Base-by-base conservation (phyloP, 2,329 filamentous ascomycete species). In the Verticillium albo-atrum region DNA sequence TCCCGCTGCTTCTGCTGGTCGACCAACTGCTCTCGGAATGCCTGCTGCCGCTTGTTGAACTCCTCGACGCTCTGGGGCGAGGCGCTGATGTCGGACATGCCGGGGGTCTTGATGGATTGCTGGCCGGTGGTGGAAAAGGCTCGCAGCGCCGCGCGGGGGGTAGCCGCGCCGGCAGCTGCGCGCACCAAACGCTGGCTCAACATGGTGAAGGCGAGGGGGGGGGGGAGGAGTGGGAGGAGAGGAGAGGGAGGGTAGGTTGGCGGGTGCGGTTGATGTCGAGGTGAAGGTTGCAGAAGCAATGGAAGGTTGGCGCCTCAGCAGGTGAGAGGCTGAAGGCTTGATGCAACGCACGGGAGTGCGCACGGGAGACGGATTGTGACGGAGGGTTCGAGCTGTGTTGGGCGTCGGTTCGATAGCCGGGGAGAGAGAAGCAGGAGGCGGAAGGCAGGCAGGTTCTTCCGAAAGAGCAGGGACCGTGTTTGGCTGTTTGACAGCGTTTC, bases 41-140 rank as follows among this genome's bases (percentile, higher is more conserved):
- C 83, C 75, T 89, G 89, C 79, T 97, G 93, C 75, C 89, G 91
- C 69, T 82, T 78, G 72, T 90, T 91, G 82, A 98, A 99, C 59
- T 83, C 80, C 57, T 87, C 81, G 65, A 90, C 88, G 63, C 86
- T 85, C 63, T 90, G 81, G 55, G 88, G 85, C 53, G 74, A 72
- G 20, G 77, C 74, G 82, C 89, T 79, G 68, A 99, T 87, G 76
- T 99, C 93, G 72, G 90, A 89, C 66, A 99, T 85, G 37, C 89
- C 87, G n/a, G 95, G 95, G 23, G 87, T 79, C 60, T 79, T 81
- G 63, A 63, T 66, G 58, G 74, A 73, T 60, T 72, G 69, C 64
- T 69, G 65, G 60, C 80, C 73, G 60, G 85, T 84, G 60, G 83
- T 82, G 71, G 80, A 80, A 70, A 90, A 83, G 66, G 42, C 42